A percentile compares a stretch with the other conserved stretches of the same genome.
phyloP scores from a whole-genome alignment of 768 basidiomycete genomes.

The Dentipellis sp. region DNA sequence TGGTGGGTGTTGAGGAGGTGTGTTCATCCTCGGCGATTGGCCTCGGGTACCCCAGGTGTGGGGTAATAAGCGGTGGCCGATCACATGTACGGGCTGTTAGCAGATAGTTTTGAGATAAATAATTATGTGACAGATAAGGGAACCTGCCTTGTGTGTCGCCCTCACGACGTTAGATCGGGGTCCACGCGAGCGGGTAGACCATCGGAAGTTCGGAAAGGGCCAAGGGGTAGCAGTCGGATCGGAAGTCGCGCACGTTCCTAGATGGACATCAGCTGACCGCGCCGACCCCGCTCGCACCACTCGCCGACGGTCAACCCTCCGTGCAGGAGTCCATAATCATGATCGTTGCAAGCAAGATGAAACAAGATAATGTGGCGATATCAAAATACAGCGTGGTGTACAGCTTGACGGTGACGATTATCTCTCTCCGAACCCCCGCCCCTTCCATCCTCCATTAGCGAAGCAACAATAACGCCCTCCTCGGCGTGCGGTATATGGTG shows the following conservation, averaged over 20 bases:
- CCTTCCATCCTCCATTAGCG: neutral
- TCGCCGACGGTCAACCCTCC: neutral
- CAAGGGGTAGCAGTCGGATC: neutral
- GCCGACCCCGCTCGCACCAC: neutral
- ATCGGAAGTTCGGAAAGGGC: neutral
- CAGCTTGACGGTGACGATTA: neutral
- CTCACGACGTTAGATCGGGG: neutral
- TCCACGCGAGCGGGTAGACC: no score
- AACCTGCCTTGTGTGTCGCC: no score
- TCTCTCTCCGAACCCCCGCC: neutral
- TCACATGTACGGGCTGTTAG: neutral
- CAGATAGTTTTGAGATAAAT: no score
- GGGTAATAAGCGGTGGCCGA: neutral
- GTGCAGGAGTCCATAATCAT: neutral
- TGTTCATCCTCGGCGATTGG: no score
- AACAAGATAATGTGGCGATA: neutral
- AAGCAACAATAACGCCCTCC: slow-evolving; percentile 5
- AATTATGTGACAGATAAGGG: no score
- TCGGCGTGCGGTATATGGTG: neutral
- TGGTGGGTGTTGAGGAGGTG: neutral
- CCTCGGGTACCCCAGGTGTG: neutral
- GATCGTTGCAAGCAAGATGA: neutral
- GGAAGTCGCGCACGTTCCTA: neutral
- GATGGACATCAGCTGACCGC: neutral
- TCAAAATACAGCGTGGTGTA: neutral